phyloP scores from a whole-genome alignment of 495 filamentous ascomycete genomes.

The Penicillium taxi region DNA sequence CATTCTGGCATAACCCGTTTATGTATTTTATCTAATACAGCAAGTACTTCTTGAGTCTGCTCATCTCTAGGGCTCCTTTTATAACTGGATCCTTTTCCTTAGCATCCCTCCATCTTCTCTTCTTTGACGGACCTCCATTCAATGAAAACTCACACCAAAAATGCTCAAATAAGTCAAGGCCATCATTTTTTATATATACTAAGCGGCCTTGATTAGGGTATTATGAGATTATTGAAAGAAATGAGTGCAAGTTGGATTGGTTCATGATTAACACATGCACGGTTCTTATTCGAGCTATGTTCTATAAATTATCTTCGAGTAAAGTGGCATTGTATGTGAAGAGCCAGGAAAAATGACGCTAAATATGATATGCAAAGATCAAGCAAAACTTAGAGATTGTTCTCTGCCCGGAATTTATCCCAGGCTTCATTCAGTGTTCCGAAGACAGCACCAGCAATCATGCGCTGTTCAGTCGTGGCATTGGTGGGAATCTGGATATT shows the following conservation, averaged over 20 bases:
- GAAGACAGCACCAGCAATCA: constrained; percentile 89
- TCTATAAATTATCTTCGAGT: constrained; percentile 4
- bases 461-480: constrained; percentile 87
- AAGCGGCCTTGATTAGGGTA: not conserved
- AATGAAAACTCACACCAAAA: no score
- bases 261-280: constrained; percentile 6
- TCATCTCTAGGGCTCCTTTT: no score
- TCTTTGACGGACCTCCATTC: no score
- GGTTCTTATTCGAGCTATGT: constrained; percentile 5
- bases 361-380: constrained; percentile 5
- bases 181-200: not conserved
- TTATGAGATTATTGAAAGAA: not conserved
- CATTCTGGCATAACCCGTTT: no score
- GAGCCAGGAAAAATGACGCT: not conserved
- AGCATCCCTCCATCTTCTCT: no score
- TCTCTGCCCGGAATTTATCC: constrained; percentile 95
- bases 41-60: no score
- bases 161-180: no score
- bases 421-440: constrained; percentile 92
- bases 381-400: constrained; percentile 40
- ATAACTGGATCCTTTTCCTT: no score
- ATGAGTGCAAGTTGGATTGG: not conserved
- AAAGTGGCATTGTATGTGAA: not conserved
- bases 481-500: constrained; percentile 63
- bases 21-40: no score